phyloP scores from a whole-genome alignment of 2,329 filamentous ascomycete species.

The Xylaria sp. region DNA sequence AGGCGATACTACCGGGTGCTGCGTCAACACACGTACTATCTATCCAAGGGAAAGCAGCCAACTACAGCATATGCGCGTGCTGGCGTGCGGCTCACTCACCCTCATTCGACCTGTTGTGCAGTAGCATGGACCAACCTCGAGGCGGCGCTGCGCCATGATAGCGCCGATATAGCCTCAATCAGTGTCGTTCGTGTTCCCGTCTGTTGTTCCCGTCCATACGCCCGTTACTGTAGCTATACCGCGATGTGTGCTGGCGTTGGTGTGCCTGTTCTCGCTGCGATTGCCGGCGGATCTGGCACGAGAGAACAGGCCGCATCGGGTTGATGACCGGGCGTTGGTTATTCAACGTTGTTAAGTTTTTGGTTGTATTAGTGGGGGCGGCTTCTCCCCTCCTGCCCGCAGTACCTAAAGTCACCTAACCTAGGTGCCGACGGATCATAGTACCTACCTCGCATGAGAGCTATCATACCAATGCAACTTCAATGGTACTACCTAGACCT shows the following conservation, averaged over 20 bases:
- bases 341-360: not conserved
- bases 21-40: conserved; percentile 9
- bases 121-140: conserved; percentile 40
- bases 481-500: not conserved
- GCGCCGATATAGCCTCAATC: not conserved
- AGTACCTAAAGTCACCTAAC: conserved; percentile 3
- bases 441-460: not conserved
- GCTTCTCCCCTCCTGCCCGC: conserved; percentile 7
- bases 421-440: not conserved
- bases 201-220: not conserved
- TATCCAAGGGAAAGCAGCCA: not conserved
- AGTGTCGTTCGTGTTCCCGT: not conserved
- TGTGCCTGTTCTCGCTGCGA: not conserved
- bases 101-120: conserved; percentile 44
- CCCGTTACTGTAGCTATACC: not conserved
- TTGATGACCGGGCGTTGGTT: not conserved
- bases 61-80: not conserved
- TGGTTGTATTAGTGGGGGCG: not conserved
- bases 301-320: not conserved
- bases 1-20: conserved; percentile 39
- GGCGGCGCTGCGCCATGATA: conserved; percentile 37
- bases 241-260: not conserved
- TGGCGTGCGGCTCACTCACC: conserved; percentile 35
- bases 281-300: not conserved
- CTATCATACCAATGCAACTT: not conserved